phyloP scores from a whole-genome alignment of 2,329 filamentous ascomycete genomes.

The Penicillium frequentans region DNA sequence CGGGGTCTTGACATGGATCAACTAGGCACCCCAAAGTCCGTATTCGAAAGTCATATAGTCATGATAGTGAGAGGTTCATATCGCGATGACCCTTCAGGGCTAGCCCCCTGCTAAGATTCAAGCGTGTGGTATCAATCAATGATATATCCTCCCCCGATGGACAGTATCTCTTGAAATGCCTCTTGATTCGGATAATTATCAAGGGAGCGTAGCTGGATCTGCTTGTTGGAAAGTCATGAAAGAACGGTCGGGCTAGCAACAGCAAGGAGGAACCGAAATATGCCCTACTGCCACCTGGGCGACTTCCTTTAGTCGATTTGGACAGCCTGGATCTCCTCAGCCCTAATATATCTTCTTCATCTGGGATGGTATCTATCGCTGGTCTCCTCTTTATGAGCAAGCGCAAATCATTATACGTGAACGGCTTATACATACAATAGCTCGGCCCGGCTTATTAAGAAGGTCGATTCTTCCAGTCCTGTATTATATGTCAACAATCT shows the following conservation, averaged over 20 bases:
- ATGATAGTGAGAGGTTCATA: too few species aligned
- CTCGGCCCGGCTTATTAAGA: neutral
- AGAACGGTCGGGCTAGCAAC: neutral
- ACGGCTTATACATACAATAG: neutral
- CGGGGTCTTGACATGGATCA: too few species aligned
- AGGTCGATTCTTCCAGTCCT: neutral
- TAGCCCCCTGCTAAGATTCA: too few species aligned
- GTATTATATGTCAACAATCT: too few species aligned
- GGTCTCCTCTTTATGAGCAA: constrained; percentile 65
- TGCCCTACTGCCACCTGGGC: neutral
- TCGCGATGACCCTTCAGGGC: too few species aligned
- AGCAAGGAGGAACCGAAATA: neutral
- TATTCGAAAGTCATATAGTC: too few species aligned
- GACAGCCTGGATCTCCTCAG: neutral
- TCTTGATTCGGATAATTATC: neutral
- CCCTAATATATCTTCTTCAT: neutral
- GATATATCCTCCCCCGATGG: too few species aligned
- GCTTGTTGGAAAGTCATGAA: neutral
- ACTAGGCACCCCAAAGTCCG: too few species aligned
- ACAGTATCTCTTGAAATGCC: neutral
- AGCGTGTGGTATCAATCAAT: too few species aligned
- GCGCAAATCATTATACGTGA: constrained; percentile 25
- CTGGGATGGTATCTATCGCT: constrained; percentile 41
- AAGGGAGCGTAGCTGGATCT: neutral
- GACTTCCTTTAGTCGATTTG: neutral